Percentiles rank a stretch among this genome's conserved stretches.
These are phyloP conservation scores for Botryotinia globosa DNA, from an alignment of 2,329 filamentous ascomycete genomes.

Conservation along the genomic window DNA sequence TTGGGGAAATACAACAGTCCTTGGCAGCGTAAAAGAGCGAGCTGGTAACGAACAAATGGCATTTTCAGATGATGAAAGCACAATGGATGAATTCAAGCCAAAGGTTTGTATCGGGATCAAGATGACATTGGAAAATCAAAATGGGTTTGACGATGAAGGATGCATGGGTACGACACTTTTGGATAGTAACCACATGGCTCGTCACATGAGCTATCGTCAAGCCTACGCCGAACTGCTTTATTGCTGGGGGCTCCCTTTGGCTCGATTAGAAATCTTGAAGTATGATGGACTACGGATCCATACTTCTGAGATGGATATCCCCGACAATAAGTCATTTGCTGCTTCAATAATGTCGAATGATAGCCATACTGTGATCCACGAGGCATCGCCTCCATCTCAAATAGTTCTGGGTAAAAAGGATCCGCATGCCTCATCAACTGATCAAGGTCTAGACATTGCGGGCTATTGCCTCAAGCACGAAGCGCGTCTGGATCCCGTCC, in stretches of 20 bases:
- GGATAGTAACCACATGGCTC: conserved; percentile 46
- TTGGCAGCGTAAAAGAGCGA: conserved; percentile 40
- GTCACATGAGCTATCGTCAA: conserved; percentile 60
- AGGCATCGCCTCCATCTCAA: conserved; percentile 43
- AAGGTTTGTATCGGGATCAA: conserved; percentile 36
- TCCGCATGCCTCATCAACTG: conserved; percentile 47
- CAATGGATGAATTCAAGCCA: conserved; percentile 27
- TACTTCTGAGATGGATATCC: conserved; percentile 34
- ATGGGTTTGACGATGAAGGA: conserved; percentile 66
- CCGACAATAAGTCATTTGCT: conserved; percentile 34
- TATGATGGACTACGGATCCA: conserved; percentile 61
- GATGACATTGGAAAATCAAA: conserved; percentile 58
- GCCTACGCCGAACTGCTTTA: conserved; percentile 68
- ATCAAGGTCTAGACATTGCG: conserved; percentile 58
- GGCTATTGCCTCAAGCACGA: conserved; percentile 63
- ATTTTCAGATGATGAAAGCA: conserved; percentile 36
- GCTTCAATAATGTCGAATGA: conserved; percentile 34
- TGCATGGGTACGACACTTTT: conserved; percentile 60
- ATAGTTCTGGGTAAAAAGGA: conserved; percentile 58
- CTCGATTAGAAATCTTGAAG: conserved; percentile 65
- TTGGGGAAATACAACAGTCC: conserved; percentile 41
- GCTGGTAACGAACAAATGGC: conserved; percentile 27
- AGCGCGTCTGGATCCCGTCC: conserved; percentile 57
- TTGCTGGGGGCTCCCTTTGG: conserved; percentile 61
- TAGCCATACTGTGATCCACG: conserved; percentile 27